phyloP scores from a whole-genome alignment of 805 yeast species.

The Dipodascopsis uninucleata region DNA sequence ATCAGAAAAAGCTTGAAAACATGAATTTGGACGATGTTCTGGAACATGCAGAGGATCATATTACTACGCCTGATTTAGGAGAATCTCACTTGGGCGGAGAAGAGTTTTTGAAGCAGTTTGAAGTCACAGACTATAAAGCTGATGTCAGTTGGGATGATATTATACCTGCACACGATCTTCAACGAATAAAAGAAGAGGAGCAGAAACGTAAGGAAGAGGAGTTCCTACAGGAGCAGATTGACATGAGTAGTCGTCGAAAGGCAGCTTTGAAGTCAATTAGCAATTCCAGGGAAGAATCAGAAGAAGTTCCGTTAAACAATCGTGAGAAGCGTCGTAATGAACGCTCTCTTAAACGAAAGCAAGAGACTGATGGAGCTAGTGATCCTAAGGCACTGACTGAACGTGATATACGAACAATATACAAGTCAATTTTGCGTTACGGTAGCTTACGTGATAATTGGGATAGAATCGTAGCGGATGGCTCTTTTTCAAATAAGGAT shows the following conservation, averaged over 20 bases:
- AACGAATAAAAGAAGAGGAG: constrained; percentile 86
- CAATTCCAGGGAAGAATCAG: constrained; percentile 41
- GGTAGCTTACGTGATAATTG: constrained; percentile 74
- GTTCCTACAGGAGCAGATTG: constrained; percentile 82
- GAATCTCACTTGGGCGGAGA: constrained; percentile 98
- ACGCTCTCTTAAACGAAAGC: constrained; percentile 39
- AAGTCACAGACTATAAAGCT: constrained; percentile 97
- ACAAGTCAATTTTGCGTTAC: constrained; percentile 71
- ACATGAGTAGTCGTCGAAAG: constrained; percentile 73
- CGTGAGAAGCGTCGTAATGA: constrained; percentile 38
- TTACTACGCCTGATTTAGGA: constrained; percentile 92
- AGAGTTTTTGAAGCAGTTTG: constrained; percentile 93
- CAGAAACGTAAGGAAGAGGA: constrained; percentile 80
- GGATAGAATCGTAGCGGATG: constrained; percentile 86
- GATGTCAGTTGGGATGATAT: constrained; percentile 96
- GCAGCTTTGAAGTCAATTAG: constrained; percentile 41
- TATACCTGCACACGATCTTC: constrained; percentile 89
- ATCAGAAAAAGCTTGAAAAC: constrained; percentile 92
- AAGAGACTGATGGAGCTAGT: constrained; percentile 37
- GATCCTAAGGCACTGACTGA: constrained; percentile 63
- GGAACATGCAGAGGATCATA: constrained; percentile 95
- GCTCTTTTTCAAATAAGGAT: constrained; percentile 78
- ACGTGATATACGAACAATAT: constrained; percentile 79
- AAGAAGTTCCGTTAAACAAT: constrained; percentile 43
- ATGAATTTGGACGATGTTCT: constrained; percentile 93